Percentiles rank a stretch among this genome's conserved stretches.
phyloP scores from a whole-genome alignment of 768 basidiomycete genomes.

The Calocera viscosa region DNA sequence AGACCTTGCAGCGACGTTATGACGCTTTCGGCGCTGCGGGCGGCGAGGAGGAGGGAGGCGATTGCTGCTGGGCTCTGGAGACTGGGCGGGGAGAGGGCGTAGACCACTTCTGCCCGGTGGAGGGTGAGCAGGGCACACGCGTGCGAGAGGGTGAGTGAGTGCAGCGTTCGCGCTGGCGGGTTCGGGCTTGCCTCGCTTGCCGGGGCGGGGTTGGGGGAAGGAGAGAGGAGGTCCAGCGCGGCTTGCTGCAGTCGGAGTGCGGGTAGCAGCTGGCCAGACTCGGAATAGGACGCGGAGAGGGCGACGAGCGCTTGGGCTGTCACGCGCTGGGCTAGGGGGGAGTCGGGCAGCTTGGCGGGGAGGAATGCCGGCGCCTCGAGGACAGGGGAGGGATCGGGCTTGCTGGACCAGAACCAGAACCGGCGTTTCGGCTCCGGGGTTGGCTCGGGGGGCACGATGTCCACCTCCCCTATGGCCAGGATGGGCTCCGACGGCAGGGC shows the following conservation, averaged over 20 bases:
- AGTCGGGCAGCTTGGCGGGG: neutral
- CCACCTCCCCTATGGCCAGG: constrained; percentile 41
- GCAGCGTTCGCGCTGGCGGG: constrained; percentile 47
- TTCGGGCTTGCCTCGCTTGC: constrained; percentile 25
- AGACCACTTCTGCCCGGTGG: constrained; percentile 60
- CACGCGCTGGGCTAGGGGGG: neutral
- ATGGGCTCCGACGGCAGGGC: constrained; percentile 30
- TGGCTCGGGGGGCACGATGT: constrained; percentile 39
- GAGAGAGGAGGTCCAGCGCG: neutral
- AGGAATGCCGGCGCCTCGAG: neutral
- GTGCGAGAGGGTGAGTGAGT: constrained; percentile 54
- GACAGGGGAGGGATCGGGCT: neutral
- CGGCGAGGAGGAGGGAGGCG: constrained; percentile 47
- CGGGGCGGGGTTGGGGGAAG: neutral
- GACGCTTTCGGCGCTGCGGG: constrained; percentile 55
- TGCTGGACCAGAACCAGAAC: neutral
- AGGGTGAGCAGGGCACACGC: constrained; percentile 60
- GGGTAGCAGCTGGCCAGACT: neutral
- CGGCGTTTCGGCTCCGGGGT: no score
- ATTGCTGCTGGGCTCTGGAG: constrained; percentile 31
- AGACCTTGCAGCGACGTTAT: constrained; percentile 41
- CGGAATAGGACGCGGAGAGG: neutral
- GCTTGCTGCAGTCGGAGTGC: neutral
- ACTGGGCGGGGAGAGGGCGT: constrained; percentile 29
- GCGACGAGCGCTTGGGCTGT: neutral